These are phyloP conservation scores for Conticribra weissflogii DNA, from an alignment of 108 stramenopile species.

Conservation along the genomic window DNA sequence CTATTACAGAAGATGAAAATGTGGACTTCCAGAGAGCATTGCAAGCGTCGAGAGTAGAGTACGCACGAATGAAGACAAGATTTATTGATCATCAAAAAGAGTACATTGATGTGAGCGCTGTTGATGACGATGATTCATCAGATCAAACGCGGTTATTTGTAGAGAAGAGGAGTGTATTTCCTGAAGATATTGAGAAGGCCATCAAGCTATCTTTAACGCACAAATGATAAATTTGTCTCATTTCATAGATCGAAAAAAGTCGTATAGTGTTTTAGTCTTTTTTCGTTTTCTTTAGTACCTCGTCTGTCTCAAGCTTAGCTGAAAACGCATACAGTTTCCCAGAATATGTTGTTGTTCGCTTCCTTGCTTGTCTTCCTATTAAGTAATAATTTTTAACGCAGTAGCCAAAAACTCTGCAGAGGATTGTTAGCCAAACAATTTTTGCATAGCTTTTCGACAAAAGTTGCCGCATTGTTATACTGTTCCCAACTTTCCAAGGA, in stretches of 20 bases:
- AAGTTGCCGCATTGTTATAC: conserved; percentile 50
- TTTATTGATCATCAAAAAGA: too few species aligned
- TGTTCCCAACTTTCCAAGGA: conserved; percentile 51
- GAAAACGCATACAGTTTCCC: conserved; percentile 85
- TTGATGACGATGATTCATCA: conserved; percentile 1
- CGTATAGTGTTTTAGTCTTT: background rate
- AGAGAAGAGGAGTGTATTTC: too few species aligned
- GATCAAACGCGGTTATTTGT: too few species aligned
- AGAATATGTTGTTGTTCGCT: conserved; percentile 85
- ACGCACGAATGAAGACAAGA: background rate
- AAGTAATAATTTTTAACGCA: conserved; percentile 90
- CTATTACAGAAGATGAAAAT: background rate
- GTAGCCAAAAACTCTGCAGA: conserved; percentile 77
- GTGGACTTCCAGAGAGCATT: conserved; percentile 13
- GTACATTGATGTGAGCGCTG: background rate
- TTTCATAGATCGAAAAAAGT: background rate
- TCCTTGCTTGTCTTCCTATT: conserved; percentile 83
- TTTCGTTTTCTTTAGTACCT: conserved; percentile 67
- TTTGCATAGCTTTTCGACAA: conserved; percentile 74
- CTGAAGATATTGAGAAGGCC: conserved; percentile 42
- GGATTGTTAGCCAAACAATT: conserved; percentile 83
- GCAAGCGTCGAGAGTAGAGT: conserved; percentile 28
- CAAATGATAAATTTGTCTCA: conserved; percentile 1
- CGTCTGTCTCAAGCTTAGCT: conserved; percentile 76
- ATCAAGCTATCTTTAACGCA: conserved; percentile 45